phyloP scores from a whole-genome alignment of 257 asterid species.

The Solanum paucissectum region DNA sequence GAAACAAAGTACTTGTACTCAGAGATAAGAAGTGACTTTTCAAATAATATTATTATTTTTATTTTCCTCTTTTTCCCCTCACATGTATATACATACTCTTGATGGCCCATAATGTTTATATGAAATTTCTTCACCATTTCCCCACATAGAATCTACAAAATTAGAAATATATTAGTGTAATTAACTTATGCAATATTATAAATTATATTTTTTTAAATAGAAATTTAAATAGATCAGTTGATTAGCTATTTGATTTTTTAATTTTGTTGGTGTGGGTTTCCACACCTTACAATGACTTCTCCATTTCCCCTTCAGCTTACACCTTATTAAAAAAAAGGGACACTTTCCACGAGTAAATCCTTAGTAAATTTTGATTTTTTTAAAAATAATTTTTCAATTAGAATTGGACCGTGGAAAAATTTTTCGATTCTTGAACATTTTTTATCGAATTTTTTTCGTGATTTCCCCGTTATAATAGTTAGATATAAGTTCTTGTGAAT shows the following conservation, averaged over 20 bases:
- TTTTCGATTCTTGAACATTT: rapidly evolving
- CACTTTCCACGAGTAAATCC: background rate
- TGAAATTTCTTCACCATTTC: background rate
- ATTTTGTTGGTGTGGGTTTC: background rate
- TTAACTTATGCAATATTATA: background rate
- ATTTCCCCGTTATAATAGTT: background rate
- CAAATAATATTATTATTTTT: background rate
- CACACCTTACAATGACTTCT: background rate
- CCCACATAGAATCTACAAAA: background rate
- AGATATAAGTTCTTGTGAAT: background rate
- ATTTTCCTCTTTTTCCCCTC: background rate
- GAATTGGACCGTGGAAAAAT: background rate
- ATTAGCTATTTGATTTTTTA: background rate
- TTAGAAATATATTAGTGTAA: background rate
- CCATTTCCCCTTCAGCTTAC: too few relatives aligned
- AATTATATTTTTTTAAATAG: rapidly evolving
- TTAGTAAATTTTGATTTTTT: background rate
- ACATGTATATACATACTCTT: background rate
- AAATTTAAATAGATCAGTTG: background rate
- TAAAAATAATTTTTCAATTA: background rate
- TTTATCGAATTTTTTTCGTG: too few relatives aligned
- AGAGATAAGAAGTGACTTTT: background rate
- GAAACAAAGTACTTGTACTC: background rate
- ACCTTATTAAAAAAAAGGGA: background rate
- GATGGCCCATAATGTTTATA: background rate